These are phyloP conservation scores for Coemansia nantahalensis DNA, from an alignment of 192 early-diverging fungal species.

Conservation along the genomic window DNA sequence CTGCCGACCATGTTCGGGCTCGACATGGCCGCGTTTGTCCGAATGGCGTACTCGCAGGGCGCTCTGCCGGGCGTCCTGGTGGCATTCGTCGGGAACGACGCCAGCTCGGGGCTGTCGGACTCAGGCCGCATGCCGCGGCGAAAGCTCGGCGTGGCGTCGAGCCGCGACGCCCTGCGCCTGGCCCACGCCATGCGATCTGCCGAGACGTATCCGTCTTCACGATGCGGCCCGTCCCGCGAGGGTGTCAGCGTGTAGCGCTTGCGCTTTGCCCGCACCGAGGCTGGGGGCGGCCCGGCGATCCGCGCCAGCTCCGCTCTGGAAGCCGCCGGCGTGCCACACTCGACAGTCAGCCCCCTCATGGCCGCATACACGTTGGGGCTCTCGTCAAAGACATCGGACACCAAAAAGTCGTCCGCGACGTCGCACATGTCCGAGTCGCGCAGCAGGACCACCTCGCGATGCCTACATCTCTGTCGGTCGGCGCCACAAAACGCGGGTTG, in stretches of 20 bases:
- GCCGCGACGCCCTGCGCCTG: background rate
- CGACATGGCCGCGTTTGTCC: too few relatives aligned
- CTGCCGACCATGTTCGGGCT: too few relatives aligned
- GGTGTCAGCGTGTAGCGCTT: constrained; percentile 40
- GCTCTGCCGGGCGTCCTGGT: too few relatives aligned
- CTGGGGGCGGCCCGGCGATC: background rate
- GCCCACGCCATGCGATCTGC: too few relatives aligned
- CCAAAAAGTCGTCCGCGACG: constrained; percentile 39
- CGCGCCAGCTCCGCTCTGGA: background rate
- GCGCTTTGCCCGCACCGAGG: constrained; percentile 14
- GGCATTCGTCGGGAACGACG: constrained; percentile 2
- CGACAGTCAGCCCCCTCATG: constrained; percentile 20
- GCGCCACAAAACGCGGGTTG: too few relatives aligned
- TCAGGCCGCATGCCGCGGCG: background rate
- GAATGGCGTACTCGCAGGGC: too few relatives aligned
- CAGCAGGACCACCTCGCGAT: constrained; percentile 22
- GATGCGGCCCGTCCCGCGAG: background rate
- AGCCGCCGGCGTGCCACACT: too few relatives aligned
- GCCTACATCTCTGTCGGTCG: constrained; percentile 5
- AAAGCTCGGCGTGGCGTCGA: background rate
- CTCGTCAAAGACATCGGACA: constrained; percentile 49
- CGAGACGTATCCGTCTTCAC: background rate
- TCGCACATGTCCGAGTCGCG: constrained; percentile 48
- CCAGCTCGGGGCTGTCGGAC: constrained; percentile 11
- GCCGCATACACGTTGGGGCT: constrained; percentile 40